Conservation (phyloP, 805 yeast species). For the Saccharomycopsis oosterbeekiorum region DNA sequence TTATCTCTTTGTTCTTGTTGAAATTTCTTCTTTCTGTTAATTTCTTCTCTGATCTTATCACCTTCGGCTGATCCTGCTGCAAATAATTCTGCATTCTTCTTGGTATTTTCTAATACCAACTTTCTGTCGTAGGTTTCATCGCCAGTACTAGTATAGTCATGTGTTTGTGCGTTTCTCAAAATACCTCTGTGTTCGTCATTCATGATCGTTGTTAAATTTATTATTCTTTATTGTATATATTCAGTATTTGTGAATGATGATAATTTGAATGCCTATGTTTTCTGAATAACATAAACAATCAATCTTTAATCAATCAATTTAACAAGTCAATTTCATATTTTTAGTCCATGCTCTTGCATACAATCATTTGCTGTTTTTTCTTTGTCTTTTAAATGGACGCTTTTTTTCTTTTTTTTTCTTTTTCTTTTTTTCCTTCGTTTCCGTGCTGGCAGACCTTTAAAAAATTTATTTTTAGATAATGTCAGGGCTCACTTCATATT, state of each 20-base stretch:
- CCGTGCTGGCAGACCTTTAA: no score
- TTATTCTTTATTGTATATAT: no score
- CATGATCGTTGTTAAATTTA: neutral
- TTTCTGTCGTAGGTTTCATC: conserved; percentile 32
- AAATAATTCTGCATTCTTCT: conserved; percentile 52
- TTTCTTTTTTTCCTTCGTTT: neutral
- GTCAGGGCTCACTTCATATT: neutral
- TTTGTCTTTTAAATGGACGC: neutral
- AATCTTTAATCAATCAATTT: neutral
- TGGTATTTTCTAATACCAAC: conserved; percentile 72
- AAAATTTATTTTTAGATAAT: no score
- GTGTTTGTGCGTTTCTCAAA: conserved; percentile 16
- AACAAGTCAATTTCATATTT: neutral
- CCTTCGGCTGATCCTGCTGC: conserved; percentile 29
- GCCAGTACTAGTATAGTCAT: conserved; percentile 5
- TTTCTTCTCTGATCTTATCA: conserved; percentile 36
- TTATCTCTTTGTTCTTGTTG: conserved; percentile 22
- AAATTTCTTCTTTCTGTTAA: conserved; percentile 31
- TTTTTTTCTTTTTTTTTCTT: neutral
- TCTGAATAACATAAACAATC: no score
- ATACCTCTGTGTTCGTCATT: conserved; percentile 14
- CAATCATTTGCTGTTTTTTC: neutral
- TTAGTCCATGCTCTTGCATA: neutral
- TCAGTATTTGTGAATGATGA: no score
- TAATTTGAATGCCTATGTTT: no score